phyloP scores from a whole-genome alignment of 2,329 filamentous ascomycete species.

The Neopestalotiopsis clavispora region DNA sequence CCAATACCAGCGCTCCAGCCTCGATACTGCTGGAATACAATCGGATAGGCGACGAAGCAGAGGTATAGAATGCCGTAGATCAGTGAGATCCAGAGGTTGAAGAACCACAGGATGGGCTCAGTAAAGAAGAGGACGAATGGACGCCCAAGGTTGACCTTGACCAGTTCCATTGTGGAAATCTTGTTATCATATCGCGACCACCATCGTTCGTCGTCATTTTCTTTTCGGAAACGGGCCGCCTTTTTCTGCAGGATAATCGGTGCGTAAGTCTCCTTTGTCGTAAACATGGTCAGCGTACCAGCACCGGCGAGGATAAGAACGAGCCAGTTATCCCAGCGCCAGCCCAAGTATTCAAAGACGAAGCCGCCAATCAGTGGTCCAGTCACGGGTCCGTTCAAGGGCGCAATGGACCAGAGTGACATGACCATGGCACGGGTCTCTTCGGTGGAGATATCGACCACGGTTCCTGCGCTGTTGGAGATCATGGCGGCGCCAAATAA shows the following conservation, averaged over 20 bases:
- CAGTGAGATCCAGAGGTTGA: conserved; percentile 75
- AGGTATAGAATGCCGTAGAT: conserved; percentile 89
- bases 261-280: conserved; percentile 77
- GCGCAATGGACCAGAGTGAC: conserved; percentile 82
- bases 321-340: conserved; percentile 89
- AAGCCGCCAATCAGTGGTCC: conserved; percentile 83
- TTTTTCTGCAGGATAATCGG: conserved; percentile 72
- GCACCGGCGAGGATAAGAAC: conserved; percentile 73
- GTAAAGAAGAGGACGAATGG: conserved; percentile 79
- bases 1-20: conserved; percentile 78
- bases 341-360: conserved; percentile 76
- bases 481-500: conserved; percentile 81
- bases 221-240: conserved; percentile 66
- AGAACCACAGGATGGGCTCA: conserved; percentile 80
- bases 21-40: conserved; percentile 76
- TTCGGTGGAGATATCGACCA: conserved; percentile 83
- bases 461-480: conserved; percentile 79
- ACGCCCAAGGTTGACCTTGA: conserved; percentile 77
- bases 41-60: conserved; percentile 89
- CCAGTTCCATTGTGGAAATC: conserved; percentile 64
- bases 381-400: conserved; percentile 69
- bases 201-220: conserved; percentile 73
- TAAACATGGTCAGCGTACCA: conserved; percentile 61
- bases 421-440: conserved; percentile 83
- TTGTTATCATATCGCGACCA: conserved; percentile 83